A percentile compares a stretch with the other conserved stretches of the same genome.
Evolutionary conservation across 192 early-diverging fungal genomes (phyloP).

Genomic region (Backusella psychrophila): DNA sequence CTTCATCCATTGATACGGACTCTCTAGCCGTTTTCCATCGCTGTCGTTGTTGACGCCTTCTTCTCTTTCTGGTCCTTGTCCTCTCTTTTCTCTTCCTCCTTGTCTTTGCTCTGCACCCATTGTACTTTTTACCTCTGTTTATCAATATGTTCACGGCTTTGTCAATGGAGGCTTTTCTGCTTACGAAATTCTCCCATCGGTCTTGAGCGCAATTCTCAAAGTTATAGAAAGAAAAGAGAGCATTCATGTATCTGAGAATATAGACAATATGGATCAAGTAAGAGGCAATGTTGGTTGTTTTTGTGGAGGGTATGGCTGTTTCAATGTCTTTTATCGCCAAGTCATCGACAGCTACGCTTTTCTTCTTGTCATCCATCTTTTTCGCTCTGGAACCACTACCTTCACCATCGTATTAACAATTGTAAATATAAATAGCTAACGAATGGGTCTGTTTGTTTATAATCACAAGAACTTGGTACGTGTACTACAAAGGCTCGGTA

Average conservation of each 20-base stretch:
- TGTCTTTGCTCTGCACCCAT: neutral
- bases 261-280: neutral
- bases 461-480: too few relatives aligned
- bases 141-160: neutral
- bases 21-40: too few relatives aligned
- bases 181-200: neutral
- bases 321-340: neutral
- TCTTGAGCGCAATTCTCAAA: neutral
- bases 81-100: neutral
- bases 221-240: neutral
- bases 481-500: too few relatives aligned
- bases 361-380: neutral
- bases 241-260: neutral
- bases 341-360: neutral
- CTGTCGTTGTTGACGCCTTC: too few relatives aligned
- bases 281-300: neutral
- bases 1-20: neutral
- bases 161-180: neutral
- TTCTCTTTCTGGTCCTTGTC: neutral
- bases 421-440: too few relatives aligned
- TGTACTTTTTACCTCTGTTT: constrained; percentile 14
- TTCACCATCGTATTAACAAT: neutral
- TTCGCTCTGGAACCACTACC: neutral
- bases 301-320: neutral
- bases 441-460: too few relatives aligned